Evolutionary conservation across 129 eudicot genomes (phyloP), one percentile per base, ranked within the genome.

Genomic region (Escallonia rubra): DNA sequence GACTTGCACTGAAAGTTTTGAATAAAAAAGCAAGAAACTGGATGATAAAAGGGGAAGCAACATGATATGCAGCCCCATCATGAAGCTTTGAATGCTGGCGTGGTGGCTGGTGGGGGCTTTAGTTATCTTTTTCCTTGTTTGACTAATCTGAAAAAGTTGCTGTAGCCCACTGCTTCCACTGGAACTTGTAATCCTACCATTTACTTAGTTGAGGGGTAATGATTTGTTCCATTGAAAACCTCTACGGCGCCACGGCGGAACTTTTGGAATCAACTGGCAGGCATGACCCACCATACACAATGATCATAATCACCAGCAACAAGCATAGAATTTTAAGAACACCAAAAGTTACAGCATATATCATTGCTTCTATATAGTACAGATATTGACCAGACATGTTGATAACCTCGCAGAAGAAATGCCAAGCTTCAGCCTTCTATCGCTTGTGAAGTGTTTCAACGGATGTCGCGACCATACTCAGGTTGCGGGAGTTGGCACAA

Each of bases 31-130:
- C 59, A 71, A 65, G 41, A 51, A 72, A 16, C 69, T 49, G 59
- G 71, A 82, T 88, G 85, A 82, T 85, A 78, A 80, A 59, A 80
- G 81, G 59, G 72, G 91, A 82, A 85, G 86, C 96, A 85, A 82
- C 85, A 81, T 71, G 74, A 82, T 79, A 41, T 44, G 40, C 43
- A 64, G 67, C 81, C 75, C 80, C 72, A 79, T 80, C 70, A 80
- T 78, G 77, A 76, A 69, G 85, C 77, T 72, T 79, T 83, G 38
- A 12, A 71, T 52, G 4, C 34, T 23, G 34, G 34, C 34, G 34
- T 57, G 15, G 34, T 63, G 45, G 46, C 34, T 65, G 49, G 64
- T 68, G 74, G 57, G 58, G 57, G 49, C 77, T 44, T 59, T 62
- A 63, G 23, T 52, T 40, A 53, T 57, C 49, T 57, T 80, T 75